phyloP scores from a whole-genome alignment of 176 grass and related monocot species.

The Tillandsia leiboldiana region DNA sequence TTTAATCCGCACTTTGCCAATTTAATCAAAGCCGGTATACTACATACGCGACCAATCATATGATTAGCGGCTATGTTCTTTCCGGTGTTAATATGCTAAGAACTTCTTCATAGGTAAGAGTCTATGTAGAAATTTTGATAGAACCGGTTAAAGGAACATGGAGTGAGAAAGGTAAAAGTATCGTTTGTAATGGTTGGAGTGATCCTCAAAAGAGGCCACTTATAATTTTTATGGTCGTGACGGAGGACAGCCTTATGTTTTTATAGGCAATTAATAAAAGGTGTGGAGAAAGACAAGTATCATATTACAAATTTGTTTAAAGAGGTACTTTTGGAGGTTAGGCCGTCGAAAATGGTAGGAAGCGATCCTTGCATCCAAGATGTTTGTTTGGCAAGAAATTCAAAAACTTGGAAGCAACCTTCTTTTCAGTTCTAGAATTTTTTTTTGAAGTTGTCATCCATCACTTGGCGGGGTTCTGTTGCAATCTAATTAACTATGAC shows the following conservation, averaged over 20 bases:
- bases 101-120: conserved; percentile 6
- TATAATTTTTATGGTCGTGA: conserved; percentile 14
- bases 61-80: not conserved
- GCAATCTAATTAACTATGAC: no score
- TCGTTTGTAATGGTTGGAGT: conserved; percentile 11
- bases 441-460: no score
- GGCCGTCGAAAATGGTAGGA: not conserved
- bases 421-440: no score
- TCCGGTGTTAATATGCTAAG: not conserved
- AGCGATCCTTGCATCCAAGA: no score
- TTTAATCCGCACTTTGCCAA: no score
- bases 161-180: conserved; percentile 1
- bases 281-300: not conserved
- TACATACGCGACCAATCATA: not conserved
- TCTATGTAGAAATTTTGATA: not conserved
- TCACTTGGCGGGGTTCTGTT: no score
- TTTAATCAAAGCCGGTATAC: no score
- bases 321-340: not conserved
- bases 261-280: conserved; percentile 10
- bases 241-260: conserved; percentile 6
- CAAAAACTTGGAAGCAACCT: no score
- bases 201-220: not conserved
- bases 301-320: conserved; percentile 1
- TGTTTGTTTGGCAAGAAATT: no score
- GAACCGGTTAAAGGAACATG: conserved; percentile 1